A percentile compares a stretch with the other conserved stretches of the same genome.
Conservation (phyloP, 176 grass and related monocot species). For the Aegilops speltoides region DNA sequence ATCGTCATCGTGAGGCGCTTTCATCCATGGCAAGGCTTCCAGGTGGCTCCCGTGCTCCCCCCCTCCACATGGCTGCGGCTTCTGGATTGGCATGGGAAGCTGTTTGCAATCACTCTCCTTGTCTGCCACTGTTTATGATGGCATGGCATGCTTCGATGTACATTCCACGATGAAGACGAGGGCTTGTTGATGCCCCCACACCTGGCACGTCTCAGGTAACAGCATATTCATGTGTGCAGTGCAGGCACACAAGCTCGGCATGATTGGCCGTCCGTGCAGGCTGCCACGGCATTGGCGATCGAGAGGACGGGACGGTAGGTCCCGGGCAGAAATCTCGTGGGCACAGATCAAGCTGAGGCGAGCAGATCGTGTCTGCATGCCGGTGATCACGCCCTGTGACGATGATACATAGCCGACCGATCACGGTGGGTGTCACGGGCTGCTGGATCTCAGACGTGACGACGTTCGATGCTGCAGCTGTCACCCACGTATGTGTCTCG, state of each 20-base stretch:
- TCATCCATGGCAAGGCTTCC: neutral
- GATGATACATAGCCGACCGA: neutral
- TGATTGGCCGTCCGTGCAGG: conserved; percentile 4
- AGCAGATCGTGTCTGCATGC: too few species aligned
- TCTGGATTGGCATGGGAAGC: neutral
- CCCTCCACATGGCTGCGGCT: conserved; percentile 24
- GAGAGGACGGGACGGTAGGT: conserved; percentile 11
- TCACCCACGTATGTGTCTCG: neutral
- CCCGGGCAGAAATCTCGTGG: neutral
- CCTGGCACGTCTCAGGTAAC: neutral
- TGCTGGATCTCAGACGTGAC: neutral
- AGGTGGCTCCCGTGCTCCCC: neutral
- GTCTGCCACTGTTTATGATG: neutral
- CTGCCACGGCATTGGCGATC: neutral
- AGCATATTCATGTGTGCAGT: neutral
- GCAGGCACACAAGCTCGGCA: neutral
- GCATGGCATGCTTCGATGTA: neutral
- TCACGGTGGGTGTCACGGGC: neutral
- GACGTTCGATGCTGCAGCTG: neutral
- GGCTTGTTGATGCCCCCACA: neutral
- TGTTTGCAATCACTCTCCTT: neutral
- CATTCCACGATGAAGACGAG: neutral
- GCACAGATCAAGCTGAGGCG: too few species aligned
- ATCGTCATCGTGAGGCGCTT: neutral
- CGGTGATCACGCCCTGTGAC: neutral